Base-by-base conservation (phyloP, 768 basidiomycete genomes). In the Russula sp. region DNA sequence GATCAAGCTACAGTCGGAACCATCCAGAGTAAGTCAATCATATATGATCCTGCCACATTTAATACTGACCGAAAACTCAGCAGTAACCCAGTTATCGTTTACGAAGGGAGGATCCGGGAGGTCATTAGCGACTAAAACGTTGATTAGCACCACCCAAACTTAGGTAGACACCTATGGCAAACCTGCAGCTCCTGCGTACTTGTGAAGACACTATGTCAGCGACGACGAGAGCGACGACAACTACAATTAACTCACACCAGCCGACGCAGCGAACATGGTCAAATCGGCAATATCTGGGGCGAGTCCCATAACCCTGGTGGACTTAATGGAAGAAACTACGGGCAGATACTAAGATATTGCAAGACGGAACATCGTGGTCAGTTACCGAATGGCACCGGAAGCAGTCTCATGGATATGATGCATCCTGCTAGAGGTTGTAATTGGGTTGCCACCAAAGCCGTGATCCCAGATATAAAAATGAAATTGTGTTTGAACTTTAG, bases 401-500 rank as follows among this genome's bases (percentile, higher is more conserved):
- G 66, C 47, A 73, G 63, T 51, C 58, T 66, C 39, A 70, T 55
- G 42, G 74, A 67, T 50, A 76, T 70, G n/a, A 76, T 48, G 14
- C 72, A 70, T 65, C 72, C 74, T 67, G 86, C 81, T 4, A 89
- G 71, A 4, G 87, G 84, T 68, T 87, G 87, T 34, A 85, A 79
- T 0, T 80, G 56, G 55, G 79, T 74, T 13, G 80, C 77, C 35
- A 73, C 69, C 13, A 81, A 39, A 0, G 80, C 82, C 1, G 80
- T 79, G 3, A 84, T 48, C 0, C 80, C 72, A 4, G 87, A 88
- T 70, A 79, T 68, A 61, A 80, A 73, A 9, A 89, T 73, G 45
- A 87, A 70, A 49, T 77, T 75, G 70, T 88, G 86, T 64, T 75
- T 82, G 66, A 82, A 79, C 54, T 74, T 76, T 45, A 80, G 50